These are phyloP conservation scores for Calonectria leucothoes DNA, from an alignment of 2,329 filamentous ascomycete species.

Conservation along the genomic window DNA sequence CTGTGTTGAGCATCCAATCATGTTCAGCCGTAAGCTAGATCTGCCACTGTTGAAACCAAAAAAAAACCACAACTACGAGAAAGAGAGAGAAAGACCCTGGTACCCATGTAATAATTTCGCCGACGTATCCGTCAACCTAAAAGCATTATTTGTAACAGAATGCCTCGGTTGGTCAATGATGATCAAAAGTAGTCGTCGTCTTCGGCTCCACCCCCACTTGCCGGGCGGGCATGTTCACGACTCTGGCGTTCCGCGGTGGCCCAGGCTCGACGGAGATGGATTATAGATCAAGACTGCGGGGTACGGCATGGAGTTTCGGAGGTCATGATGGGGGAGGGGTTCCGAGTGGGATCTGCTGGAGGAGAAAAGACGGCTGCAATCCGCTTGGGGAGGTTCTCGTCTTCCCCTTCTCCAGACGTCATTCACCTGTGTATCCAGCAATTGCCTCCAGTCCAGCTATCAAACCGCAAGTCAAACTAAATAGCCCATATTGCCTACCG, in stretches of 20 bases:
- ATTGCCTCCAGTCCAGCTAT: not conserved
- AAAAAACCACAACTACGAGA: not conserved
- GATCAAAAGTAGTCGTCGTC: not conserved
- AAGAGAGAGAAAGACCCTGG: not conserved
- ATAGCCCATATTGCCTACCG: not conserved
- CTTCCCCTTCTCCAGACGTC: not conserved
- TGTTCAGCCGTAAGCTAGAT: too few species aligned
- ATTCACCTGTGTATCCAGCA: not conserved
- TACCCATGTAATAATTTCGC: not conserved
- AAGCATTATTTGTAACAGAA: not conserved
- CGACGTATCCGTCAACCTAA: not conserved
- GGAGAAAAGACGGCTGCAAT: conserved; percentile 10
- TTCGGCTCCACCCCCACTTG: conserved; percentile 24
- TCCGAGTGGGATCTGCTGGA: conserved; percentile 4
- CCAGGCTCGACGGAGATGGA: not conserved
- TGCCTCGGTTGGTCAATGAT: not conserved
- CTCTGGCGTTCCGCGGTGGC: not conserved
- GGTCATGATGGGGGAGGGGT: conserved; percentile 21
- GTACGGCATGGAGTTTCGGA: not conserved
- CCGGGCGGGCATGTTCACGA: conserved; percentile 8
- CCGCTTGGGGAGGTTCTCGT: not conserved
- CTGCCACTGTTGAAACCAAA: too few species aligned
- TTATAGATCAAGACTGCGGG: conserved; percentile 12
- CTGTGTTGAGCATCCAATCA: not conserved
- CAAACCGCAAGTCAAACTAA: not conserved